phyloP scores from a whole-genome alignment of 768 basidiomycete species.

The Suillus subaureus region DNA sequence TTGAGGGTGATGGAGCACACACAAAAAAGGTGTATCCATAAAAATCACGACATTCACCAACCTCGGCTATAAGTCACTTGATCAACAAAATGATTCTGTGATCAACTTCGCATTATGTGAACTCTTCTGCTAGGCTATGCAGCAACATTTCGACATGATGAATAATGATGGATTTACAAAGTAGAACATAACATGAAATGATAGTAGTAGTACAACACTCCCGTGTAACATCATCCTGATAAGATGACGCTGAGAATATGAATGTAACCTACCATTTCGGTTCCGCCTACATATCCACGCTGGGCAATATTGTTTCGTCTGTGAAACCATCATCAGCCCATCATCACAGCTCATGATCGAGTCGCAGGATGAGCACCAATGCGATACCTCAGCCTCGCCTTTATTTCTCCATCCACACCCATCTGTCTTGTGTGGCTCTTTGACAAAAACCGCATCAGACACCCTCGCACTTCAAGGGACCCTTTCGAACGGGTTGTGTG shows the following conservation, averaged over 20 bases:
- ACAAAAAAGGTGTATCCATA: slow-evolving; percentile 11
- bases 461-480: slow-evolving; percentile 36
- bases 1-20: slow-evolving; percentile 3
- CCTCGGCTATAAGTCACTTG: slow-evolving; percentile 11
- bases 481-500: slow-evolving; percentile 63
- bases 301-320: background rate
- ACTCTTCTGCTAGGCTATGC: background rate
- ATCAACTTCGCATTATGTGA: slow-evolving; percentile 2
- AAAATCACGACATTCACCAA: slow-evolving; percentile 12
- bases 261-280: background rate
- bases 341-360: background rate
- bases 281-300: background rate
- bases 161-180: background rate
- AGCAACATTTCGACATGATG: background rate
- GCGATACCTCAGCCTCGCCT: slow-evolving; percentile 84
- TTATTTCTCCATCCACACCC: slow-evolving; percentile 79
- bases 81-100: background rate
- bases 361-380: background rate
- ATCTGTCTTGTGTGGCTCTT: slow-evolving; percentile 37
- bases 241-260: background rate
- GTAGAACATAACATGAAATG: background rate
- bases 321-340: background rate
- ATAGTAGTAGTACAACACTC: too few species aligned
- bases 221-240: background rate
- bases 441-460: slow-evolving; percentile 26